A percentile compares a stretch with the other conserved stretches of the same genome.
Evolutionary conservation across 1,139 yeast genomes (phyloP).

Genomic region (Blastobotrys petasosporus): DNA sequence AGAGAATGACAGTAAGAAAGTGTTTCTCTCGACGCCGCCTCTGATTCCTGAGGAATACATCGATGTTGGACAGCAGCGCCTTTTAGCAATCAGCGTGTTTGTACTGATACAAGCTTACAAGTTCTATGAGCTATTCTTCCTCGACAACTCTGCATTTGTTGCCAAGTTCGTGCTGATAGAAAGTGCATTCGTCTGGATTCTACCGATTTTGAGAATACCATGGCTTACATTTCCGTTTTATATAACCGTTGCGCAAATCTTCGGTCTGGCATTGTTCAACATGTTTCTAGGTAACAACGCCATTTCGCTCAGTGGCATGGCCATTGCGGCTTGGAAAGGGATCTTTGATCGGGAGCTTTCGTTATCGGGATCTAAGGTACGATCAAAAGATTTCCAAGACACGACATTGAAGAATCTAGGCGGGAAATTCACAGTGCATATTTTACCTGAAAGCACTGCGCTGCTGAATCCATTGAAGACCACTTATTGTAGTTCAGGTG

Average conservation of each 20-base stretch:
- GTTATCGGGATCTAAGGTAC: slow-evolving; percentile 50
- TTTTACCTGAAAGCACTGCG: slow-evolving; percentile 88
- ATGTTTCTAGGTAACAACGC: slow-evolving; percentile 35
- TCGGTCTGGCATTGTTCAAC: slow-evolving; percentile 34
- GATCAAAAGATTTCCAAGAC: slow-evolving; percentile 43
- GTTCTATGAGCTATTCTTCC: slow-evolving; percentile 56
- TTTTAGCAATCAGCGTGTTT: slow-evolving; percentile 60
- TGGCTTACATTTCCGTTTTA: slow-evolving; percentile 49
- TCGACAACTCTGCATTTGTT: slow-evolving; percentile 38
- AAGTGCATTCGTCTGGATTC: slow-evolving; percentile 56
- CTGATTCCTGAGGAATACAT: slow-evolving; percentile 36
- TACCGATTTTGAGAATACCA: slow-evolving; percentile 74
- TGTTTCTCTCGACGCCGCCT: slow-evolving; percentile 18
- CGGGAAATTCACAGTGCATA: slow-evolving; percentile 81
- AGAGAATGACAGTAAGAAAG: not conserved
- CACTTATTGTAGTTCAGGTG: slow-evolving; percentile 50
- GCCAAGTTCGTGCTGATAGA: slow-evolving; percentile 75
- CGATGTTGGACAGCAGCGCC: slow-evolving; percentile 79
- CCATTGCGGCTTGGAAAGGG: slow-evolving; percentile 43
- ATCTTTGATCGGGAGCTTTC: slow-evolving; percentile 58
- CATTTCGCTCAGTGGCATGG: slow-evolving; percentile 46
- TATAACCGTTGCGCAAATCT: slow-evolving; percentile 35
- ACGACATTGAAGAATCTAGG: slow-evolving; percentile 62
- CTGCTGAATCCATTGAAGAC: slow-evolving; percentile 69
- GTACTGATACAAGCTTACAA: slow-evolving; percentile 75